phyloP scores from a whole-genome alignment of 208 protist species.

The Crithidia mellificae region DNA sequence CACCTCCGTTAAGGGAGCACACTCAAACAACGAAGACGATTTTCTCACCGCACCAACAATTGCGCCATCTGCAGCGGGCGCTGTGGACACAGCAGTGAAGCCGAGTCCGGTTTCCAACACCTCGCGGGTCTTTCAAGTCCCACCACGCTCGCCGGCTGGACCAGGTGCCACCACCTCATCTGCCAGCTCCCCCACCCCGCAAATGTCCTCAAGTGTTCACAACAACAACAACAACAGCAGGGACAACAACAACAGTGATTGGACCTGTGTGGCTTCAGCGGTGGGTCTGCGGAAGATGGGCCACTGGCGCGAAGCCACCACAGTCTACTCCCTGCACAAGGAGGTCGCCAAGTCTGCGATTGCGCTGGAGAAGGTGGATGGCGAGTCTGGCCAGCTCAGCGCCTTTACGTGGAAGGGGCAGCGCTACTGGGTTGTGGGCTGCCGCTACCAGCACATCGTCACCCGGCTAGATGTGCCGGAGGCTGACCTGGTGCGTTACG shows the following conservation, averaged over 20 bases:
- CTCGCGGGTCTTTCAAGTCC: neutral
- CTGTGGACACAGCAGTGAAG: neutral
- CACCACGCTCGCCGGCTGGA: neutral
- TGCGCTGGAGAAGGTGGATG: slow-evolving; percentile 71
- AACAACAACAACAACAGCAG: no score
- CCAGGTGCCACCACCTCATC: neutral
- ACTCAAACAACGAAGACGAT: neutral
- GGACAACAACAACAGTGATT: slow-evolving; percentile 13
- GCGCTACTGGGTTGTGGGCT: slow-evolving; percentile 80
- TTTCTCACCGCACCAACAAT: no score
- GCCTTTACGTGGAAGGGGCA: slow-evolving; percentile 45
- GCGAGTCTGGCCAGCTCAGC: slow-evolving; percentile 60
- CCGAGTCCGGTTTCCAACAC: neutral
- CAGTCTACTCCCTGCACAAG: slow-evolving; percentile 37
- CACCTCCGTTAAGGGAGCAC: neutral
- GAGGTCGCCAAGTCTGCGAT: slow-evolving; percentile 35
- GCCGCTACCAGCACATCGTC: slow-evolving; percentile 56
- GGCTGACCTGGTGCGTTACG: slow-evolving; percentile 60
- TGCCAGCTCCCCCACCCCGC: neutral
- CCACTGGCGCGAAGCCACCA: slow-evolving; percentile 54
- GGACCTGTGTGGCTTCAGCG: slow-evolving; percentile 36
- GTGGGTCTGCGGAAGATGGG: slow-evolving; percentile 75
- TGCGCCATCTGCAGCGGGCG: neutral
- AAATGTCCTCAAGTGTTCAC: neutral
- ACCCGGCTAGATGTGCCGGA: slow-evolving; percentile 64